Conservation (phyloP, 2,329 filamentous ascomycete genomes). For the Botrytis aclada region DNA sequence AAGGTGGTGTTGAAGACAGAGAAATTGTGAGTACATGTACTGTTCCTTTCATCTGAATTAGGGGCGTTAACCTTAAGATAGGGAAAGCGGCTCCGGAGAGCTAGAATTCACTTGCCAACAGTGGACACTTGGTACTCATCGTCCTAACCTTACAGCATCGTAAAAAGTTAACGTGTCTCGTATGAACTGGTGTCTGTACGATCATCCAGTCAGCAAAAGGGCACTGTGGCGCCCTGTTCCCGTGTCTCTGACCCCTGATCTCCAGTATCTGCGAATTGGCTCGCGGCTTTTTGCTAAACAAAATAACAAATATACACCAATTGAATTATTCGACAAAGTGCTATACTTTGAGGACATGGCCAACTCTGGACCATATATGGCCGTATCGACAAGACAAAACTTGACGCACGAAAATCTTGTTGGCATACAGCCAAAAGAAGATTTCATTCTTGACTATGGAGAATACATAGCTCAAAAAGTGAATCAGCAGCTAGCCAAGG, state of each 20-base stretch:
- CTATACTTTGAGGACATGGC: background rate
- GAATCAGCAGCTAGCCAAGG: background rate
- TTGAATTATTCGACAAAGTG: background rate
- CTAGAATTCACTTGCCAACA: conserved; percentile 14
- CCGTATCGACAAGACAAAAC: background rate
- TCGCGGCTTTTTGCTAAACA: background rate
- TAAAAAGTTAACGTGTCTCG: background rate
- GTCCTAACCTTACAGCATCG: background rate
- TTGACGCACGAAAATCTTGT: background rate
- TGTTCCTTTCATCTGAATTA: background rate
- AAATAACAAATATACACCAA: background rate
- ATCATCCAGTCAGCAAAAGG: background rate
- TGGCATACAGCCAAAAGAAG: background rate
- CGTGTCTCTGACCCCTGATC: background rate
- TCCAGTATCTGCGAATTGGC: background rate
- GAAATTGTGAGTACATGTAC: background rate
- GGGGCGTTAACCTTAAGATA: background rate
- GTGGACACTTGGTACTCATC: background rate
- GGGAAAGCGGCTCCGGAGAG: background rate
- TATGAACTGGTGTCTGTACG: background rate
- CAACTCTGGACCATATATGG: background rate
- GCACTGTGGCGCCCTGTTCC: background rate
- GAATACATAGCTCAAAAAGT: background rate
- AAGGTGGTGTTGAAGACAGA: conserved; percentile 5
- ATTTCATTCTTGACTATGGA: background rate